Percentiles rank a stretch among this genome's conserved stretches.
Evolutionary conservation across 805 yeast species (phyloP).

Genomic region (Kregervanrija fluxuum): DNA sequence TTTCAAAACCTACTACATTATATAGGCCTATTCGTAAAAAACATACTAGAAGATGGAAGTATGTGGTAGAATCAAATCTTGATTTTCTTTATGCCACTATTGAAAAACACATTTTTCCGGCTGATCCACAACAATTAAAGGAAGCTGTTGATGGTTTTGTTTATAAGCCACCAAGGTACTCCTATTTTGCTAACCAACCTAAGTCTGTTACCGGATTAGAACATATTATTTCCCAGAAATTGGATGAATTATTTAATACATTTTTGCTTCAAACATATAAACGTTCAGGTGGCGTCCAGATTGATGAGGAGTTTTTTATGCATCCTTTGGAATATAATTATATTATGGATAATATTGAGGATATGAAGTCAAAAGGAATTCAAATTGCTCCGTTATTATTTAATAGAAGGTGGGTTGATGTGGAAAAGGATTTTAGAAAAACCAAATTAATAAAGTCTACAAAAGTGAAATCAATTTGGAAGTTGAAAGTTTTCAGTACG

Average conservation of each 20-base stretch:
- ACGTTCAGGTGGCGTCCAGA: conserved; percentile 10
- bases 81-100: conserved; percentile 10
- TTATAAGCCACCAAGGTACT: conserved; percentile 14
- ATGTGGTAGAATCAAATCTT: conserved; percentile 10
- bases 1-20: no score
- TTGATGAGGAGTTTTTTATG: conserved; percentile 12
- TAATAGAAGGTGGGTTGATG: conserved; percentile 9
- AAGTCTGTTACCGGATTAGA: conserved; percentile 5
- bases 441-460: conserved; percentile 4
- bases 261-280: conserved; percentile 14
- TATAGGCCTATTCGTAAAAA: no score
- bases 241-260: conserved; percentile 16
- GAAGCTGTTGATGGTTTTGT: conserved; percentile 7
- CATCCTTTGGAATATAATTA: conserved; percentile 22
- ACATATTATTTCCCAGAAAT: conserved; percentile 1
- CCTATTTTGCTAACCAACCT: conserved; percentile 6
- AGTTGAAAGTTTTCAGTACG: conserved; percentile 12
- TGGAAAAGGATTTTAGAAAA: no score
- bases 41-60: neutral
- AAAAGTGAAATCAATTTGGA: conserved; percentile 8
- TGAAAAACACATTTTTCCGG: conserved; percentile 2
- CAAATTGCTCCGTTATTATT: conserved; percentile 14
- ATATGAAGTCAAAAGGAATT: conserved; percentile 3
- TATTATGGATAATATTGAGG: conserved; percentile 11
- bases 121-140: conserved; percentile 3